A percentile compares a stretch with the other conserved stretches of the same genome.
phyloP scores from a whole-genome alignment of 164 flowering plant species.

The Chimonanthus praecox region DNA sequence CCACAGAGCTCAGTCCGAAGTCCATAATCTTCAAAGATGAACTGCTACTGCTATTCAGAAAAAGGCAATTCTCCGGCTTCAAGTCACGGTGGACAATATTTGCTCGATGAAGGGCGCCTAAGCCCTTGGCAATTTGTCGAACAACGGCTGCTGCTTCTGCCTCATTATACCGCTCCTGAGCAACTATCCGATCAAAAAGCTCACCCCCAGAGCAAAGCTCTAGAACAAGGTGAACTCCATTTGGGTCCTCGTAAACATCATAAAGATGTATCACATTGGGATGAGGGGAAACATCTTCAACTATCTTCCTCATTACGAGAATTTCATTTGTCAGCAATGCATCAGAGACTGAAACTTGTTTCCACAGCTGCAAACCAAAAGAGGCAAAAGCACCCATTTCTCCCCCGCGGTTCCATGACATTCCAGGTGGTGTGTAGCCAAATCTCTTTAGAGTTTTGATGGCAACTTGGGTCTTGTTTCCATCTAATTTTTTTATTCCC shows the following conservation, averaged over 20 bases:
- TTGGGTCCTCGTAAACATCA: constrained; percentile 59
- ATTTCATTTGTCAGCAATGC: constrained; percentile 73
- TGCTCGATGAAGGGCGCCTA: constrained; percentile 47
- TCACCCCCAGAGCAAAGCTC: constrained; percentile 82
- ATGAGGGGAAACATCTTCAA: constrained; percentile 67
- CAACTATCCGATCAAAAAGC: constrained; percentile 71
- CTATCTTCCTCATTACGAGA: constrained; percentile 61
- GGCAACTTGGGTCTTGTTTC: constrained; percentile 37
- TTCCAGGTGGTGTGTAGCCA: constrained; percentile 15
- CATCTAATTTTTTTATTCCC: constrained; percentile 31
- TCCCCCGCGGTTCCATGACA: constrained; percentile 9
- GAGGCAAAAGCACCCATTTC: constrained; percentile 18
- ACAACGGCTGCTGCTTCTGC: constrained; percentile 58
- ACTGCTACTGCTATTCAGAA: constrained; percentile 30
- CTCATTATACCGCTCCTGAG: constrained; percentile 45
- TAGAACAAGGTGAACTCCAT: constrained; percentile 57
- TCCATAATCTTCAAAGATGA: constrained; percentile 87
- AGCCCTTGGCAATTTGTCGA: constrained; percentile 51
- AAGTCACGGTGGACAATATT: constrained; percentile 67
- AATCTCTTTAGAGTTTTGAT: constrained; percentile 62
- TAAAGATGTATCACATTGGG: constrained; percentile 61
- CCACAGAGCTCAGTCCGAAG: constrained; percentile 71
- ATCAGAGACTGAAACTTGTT: constrained; percentile 49
- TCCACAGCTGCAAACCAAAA: constrained; percentile 24
- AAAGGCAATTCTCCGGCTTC: constrained; percentile 80